Percentiles rank a stretch among this genome's conserved stretches.
Evolutionary conservation across 805 yeast species (phyloP).

Genomic region (Wickerhamiella domercqiae): DNA sequence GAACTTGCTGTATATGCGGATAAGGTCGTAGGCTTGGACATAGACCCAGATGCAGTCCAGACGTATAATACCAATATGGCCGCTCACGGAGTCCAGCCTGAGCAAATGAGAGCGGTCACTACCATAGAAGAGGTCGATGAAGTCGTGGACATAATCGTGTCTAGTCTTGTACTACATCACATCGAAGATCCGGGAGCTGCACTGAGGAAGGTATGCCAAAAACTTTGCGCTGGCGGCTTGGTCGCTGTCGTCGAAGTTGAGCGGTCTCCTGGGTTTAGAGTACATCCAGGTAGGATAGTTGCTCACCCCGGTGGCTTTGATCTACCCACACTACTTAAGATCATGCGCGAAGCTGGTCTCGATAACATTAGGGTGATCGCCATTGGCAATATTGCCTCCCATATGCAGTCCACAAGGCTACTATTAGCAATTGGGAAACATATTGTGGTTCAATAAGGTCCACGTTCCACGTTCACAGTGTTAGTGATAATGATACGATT

Average conservation of each 20-base stretch:
- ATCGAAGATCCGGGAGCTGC: neutral
- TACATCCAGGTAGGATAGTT: neutral
- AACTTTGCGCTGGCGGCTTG: neutral
- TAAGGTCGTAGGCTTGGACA: neutral
- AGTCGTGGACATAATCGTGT: neutral
- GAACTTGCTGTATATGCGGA: neutral
- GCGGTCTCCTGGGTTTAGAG: neutral
- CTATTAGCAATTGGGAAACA: no score
- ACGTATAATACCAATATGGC: neutral
- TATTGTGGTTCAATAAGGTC: no score
- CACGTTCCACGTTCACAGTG: no score
- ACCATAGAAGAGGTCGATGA: neutral
- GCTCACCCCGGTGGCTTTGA: neutral
- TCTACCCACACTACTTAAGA: neutral
- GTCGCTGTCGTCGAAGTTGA: neutral
- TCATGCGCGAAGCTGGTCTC: neutral
- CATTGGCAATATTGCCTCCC: neutral
- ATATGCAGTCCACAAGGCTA: no score
- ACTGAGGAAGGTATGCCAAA: neutral
- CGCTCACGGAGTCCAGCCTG: neutral
- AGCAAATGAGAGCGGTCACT: neutral
- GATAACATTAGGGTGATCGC: neutral
- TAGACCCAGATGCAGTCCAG: neutral
- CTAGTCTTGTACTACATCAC: neutral
- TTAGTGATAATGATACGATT: no score